Conservation (phyloP, 805 yeast genomes). For the Cyberlindnera veronae region DNA sequence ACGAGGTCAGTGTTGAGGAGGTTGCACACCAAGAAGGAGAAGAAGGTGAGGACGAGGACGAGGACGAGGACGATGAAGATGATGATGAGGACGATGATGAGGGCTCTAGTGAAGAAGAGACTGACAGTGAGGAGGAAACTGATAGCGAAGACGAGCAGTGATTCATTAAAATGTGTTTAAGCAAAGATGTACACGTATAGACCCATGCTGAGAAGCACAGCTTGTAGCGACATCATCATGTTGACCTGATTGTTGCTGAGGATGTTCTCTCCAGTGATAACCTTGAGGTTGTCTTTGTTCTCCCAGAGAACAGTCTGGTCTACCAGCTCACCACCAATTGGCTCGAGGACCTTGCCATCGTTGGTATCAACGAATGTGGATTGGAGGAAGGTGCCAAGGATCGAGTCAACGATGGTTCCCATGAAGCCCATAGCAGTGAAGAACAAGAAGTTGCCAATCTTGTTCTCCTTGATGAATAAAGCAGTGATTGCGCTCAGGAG, state of each 20-base stretch:
- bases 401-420: slow-evolving; percentile 39
- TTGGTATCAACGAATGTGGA: slow-evolving; percentile 31
- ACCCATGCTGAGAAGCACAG: slow-evolving; percentile 29
- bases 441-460: slow-evolving; percentile 24
- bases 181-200: slow-evolving; percentile 19
- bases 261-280: slow-evolving; percentile 33
- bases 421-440: slow-evolving; percentile 32
- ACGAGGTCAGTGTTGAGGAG: slow-evolving; percentile 55
- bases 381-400: slow-evolving; percentile 41
- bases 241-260: slow-evolving; percentile 41
- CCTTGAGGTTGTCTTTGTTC: slow-evolving; percentile 21
- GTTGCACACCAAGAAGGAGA: slow-evolving; percentile 27
- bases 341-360: slow-evolving; percentile 29
- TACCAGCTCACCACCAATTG: slow-evolving; percentile 34
- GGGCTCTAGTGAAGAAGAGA: slow-evolving; percentile 10
- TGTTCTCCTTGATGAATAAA: slow-evolving; percentile 20
- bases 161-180: neutral
- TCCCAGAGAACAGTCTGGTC: slow-evolving; percentile 23
- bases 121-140: slow-evolving; percentile 1
- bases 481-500: slow-evolving; percentile 31
- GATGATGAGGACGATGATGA: slow-evolving; percentile 21
- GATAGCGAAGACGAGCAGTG: slow-evolving; percentile 13
- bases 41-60: slow-evolving; percentile 14
- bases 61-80: slow-evolving; percentile 23
- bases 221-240: slow-evolving; percentile 31